Base-by-base conservation (phyloP, 225 moss, liverwort and hornwort genomes). In the Pseudoscleropodium purum region DNA sequence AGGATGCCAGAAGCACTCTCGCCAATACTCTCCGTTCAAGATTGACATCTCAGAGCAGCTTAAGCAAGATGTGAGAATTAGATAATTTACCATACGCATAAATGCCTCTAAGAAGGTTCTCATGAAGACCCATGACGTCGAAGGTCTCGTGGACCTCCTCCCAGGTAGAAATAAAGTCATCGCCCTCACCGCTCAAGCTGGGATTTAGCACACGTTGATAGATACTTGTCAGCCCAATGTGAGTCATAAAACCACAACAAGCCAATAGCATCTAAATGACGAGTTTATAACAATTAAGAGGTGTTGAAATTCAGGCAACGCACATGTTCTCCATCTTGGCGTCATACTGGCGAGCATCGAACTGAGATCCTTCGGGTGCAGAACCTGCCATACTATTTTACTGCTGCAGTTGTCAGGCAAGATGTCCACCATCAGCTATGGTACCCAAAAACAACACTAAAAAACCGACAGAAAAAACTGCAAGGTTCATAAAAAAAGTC, bases 121-220 rank as follows among this genome's bases (percentile, higher is more conserved):
- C 96, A 27, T 93, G 94, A 25, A 96, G 91, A 82, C 95, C 93
- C 95, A 96, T 96, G 30, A 85, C 91, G 85, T 96, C 96, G 87
- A 96, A 96, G 68, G 95, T 96, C 89, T 96, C 96, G 85, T 96
- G 93, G 47, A 93, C 93, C 95, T 96, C 96, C 52, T 96, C 96
- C 96, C 95, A 96, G 27, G 95, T 94, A 16, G 96, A 96, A 61
- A 96, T 96, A 37, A 95, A 96, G 81, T 95, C 96, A 65, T 95
- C 95, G 83, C 95, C 96, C 88, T 95, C 96, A 62, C 90, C 91
- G 90, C 91, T 92, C 87, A 96, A 93, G 82, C 96, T 96, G 92
- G 34, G 41, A 81, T 82, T 61, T 6, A 34, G 59, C 85, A 85
- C 75, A 91, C 79, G 79, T 84, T 18, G 24, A 67, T 41, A 62